Percentiles rank a stretch among this genome's conserved stretches.
Conservation (phyloP, 129 eudicot species). For the Scalesia atractyloides region DNA sequence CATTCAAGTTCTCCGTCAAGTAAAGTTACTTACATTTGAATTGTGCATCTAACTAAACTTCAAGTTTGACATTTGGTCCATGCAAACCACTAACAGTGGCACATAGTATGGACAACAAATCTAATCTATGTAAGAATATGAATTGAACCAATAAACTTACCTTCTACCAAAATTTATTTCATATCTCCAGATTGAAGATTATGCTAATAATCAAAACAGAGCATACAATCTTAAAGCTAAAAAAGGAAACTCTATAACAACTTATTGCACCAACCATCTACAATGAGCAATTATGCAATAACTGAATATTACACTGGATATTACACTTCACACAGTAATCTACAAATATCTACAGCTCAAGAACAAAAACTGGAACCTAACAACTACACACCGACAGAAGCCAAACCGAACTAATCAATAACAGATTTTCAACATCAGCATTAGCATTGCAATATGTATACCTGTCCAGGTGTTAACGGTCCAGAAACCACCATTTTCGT, state of each 20-base stretch:
- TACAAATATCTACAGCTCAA: constrained; percentile 6
- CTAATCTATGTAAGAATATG: neutral
- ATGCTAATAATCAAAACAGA: neutral
- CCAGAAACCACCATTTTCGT: constrained; percentile 71
- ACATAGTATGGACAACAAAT: neutral
- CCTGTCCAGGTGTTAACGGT: constrained; percentile 83
- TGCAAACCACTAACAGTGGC: neutral
- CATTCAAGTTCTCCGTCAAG: neutral
- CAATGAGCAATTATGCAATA: neutral
- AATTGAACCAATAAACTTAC: constrained; percentile 15
- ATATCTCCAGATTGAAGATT: neutral
- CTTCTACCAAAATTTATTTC: constrained; percentile 3
- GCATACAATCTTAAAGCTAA: constrained; percentile 1
- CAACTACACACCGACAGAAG: constrained; percentile 14
- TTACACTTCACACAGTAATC: constrained; percentile 17
- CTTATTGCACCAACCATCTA: constrained; percentile 3
- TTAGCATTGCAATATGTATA: constrained; percentile 3
- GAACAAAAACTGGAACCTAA: constrained; percentile 3
- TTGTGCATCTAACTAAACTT: neutral
- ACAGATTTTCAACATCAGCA: neutral
- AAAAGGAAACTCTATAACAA: neutral
- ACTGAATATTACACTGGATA: neutral
- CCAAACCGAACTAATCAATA: constrained; percentile 3
- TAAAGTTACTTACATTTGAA: neutral
- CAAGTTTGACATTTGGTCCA: neutral